Percentiles rank a stretch among this genome's conserved stretches.
phyloP scores from a whole-genome alignment of 176 grass and related monocot species.

The Lolium multiflorum region DNA sequence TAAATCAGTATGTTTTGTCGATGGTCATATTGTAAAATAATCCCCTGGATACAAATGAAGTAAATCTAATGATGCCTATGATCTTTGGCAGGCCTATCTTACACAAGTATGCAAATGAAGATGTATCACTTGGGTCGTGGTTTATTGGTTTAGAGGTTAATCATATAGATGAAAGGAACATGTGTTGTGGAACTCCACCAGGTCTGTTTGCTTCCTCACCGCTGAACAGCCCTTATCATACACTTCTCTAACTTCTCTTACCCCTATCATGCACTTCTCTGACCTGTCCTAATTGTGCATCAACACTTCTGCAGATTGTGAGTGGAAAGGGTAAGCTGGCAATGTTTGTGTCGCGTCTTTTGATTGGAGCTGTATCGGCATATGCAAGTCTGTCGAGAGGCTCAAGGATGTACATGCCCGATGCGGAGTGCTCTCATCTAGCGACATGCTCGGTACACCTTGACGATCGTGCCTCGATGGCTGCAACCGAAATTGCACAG shows the following conservation, averaged over 20 bases:
- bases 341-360: conserved; percentile 80
- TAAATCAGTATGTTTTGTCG: conserved; percentile 73
- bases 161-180: conserved; percentile 87
- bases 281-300: conserved; percentile 4
- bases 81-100: conserved; percentile 77
- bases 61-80: conserved; percentile 20
- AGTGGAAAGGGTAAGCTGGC: conserved; percentile 85
- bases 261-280: not conserved
- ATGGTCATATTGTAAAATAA: conserved; percentile 25
- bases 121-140: conserved; percentile 89
- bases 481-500: conserved; percentile 5
- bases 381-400: conserved; percentile 85
- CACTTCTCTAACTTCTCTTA: not conserved
- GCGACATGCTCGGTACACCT: conserved; percentile 20
- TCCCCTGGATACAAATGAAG: not conserved
- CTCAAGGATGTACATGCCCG: conserved; percentile 69
- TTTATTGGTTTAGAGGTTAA: conserved; percentile 92
- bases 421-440: conserved; percentile 74
- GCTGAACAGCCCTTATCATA: not conserved
- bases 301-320: conserved; percentile 56
- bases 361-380: conserved; percentile 89
- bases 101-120: conserved; percentile 94
- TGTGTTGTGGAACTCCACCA: conserved; percentile 95
- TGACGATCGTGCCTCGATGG: conserved; percentile 5
- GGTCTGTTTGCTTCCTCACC: conserved; percentile 50